These are phyloP conservation scores for Byssothecium circinans DNA, from an alignment of 2,329 filamentous ascomycete species.

Conservation along the genomic window DNA sequence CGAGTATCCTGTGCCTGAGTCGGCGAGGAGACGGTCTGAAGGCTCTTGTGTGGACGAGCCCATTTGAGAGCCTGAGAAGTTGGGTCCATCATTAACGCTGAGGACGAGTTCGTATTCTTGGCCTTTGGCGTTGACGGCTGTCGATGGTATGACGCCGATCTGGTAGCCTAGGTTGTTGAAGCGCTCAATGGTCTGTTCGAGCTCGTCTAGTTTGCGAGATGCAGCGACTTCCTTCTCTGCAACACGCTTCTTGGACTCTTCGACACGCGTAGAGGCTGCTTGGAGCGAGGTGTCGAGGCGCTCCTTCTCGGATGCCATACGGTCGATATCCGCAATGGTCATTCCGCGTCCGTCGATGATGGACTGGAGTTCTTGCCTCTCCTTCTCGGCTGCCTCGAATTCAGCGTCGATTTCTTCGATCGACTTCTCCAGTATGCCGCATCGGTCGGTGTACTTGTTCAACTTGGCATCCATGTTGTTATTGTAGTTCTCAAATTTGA, in stretches of 20 bases:
- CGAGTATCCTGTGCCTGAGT: slow-evolving; percentile 83
- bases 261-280: slow-evolving; percentile 70
- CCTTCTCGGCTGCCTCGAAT: slow-evolving; percentile 77
- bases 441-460: slow-evolving; percentile 82
- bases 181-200: slow-evolving; percentile 85
- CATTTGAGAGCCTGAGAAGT: slow-evolving; percentile 64
- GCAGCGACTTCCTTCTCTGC: slow-evolving; percentile 88
- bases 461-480: slow-evolving; percentile 78
- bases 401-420: slow-evolving; percentile 83
- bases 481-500: slow-evolving; percentile 96
- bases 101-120: slow-evolving; percentile 82
- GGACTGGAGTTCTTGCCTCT: slow-evolving; percentile 76
- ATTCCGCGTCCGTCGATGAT: slow-evolving; percentile 91
- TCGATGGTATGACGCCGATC: slow-evolving; percentile 82
- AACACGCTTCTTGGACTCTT: slow-evolving; percentile 81
- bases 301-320: slow-evolving; percentile 95
- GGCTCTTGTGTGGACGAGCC: slow-evolving; percentile 47
- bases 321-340: slow-evolving; percentile 97
- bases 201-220: slow-evolving; percentile 80
- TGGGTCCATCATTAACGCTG: slow-evolving; percentile 74
- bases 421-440: slow-evolving; percentile 81
- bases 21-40: slow-evolving; percentile 77
- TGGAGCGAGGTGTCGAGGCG: slow-evolving; percentile 88
- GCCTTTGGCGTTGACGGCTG: slow-evolving; percentile 82
- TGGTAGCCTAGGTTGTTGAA: slow-evolving; percentile 97